Conservation (phyloP, 495 filamentous ascomycete genomes). For the Entonaema liquescens region DNA sequence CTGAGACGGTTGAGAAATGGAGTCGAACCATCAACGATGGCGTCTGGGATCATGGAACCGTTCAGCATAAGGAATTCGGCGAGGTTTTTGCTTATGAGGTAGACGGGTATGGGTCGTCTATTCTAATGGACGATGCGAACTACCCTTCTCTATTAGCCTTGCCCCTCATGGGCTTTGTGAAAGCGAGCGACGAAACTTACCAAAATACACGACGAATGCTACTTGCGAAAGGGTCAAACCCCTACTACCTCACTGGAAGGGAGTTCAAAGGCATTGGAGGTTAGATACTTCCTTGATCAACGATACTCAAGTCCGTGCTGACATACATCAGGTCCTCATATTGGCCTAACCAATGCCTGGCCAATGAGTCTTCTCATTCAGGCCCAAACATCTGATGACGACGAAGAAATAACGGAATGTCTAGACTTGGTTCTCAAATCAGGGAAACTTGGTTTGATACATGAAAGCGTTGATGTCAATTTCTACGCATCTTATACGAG, state of each 20-base stretch:
- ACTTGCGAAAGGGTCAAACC: constrained; percentile 78
- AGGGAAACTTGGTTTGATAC: constrained; percentile 79
- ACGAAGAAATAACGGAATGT: constrained; percentile 78
- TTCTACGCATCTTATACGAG: constrained; percentile 77
- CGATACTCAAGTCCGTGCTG: not conserved
- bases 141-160: constrained; percentile 89
- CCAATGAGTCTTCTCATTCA: constrained; percentile 94
- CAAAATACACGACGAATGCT: constrained; percentile 94
- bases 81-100: constrained; percentile 96
- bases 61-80: constrained; percentile 83
- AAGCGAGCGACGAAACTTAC: constrained; percentile 72
- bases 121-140: constrained; percentile 98
- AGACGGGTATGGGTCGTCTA: constrained; percentile 89
- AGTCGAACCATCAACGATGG: constrained; percentile 75
- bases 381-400: constrained; percentile 87
- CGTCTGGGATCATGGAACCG: constrained; percentile 88
- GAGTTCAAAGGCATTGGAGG: constrained; percentile 90
- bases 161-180: constrained; percentile 85
- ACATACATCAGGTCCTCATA: constrained; percentile 60
- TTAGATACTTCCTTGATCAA: constrained; percentile 36
- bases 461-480: constrained; percentile 92
- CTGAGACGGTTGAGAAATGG: constrained; percentile 65
- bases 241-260: constrained; percentile 84
- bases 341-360: constrained; percentile 92
- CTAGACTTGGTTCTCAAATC: constrained; percentile 77